Evolutionary conservation across 352 stramenopile genomes (phyloP).

Genomic region (Phytophthora syringae): DNA sequence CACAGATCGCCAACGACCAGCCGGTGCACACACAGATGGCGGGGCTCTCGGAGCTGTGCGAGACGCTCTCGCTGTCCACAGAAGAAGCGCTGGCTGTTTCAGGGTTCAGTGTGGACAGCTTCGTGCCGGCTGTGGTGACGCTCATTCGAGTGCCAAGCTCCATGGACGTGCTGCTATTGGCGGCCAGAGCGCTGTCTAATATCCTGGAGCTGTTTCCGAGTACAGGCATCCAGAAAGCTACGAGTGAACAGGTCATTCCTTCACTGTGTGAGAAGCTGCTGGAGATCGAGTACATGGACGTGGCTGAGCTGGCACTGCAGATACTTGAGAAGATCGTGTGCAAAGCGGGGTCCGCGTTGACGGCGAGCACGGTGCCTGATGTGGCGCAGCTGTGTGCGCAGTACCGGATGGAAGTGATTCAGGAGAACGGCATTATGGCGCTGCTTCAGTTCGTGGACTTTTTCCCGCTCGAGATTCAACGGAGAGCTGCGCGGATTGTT

Average conservation of each 20-base stretch:
- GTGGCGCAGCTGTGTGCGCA: slow-evolving; percentile 30
- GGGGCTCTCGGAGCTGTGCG: slow-evolving; percentile 63
- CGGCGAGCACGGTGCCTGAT: not conserved
- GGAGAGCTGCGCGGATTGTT: slow-evolving; percentile 60
- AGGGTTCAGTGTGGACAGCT: slow-evolving; percentile 66
- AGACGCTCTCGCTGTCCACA: slow-evolving; percentile 74
- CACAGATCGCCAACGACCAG: slow-evolving; percentile 41
- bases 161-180: slow-evolving; percentile 72
- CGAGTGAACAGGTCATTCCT: slow-evolving; percentile 52
- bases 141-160: slow-evolving; percentile 52
- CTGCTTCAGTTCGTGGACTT: slow-evolving; percentile 85
- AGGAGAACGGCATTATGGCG: slow-evolving; percentile 70
- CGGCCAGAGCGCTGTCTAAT: slow-evolving; percentile 55
- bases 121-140: slow-evolving; percentile 50
- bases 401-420: slow-evolving; percentile 52
- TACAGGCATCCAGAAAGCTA: slow-evolving; percentile 48
- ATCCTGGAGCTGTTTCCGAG: slow-evolving; percentile 66
- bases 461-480: slow-evolving; percentile 80
- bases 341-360: slow-evolving; percentile 18
- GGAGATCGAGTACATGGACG: slow-evolving; percentile 87
- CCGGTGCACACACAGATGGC: slow-evolving; percentile 52
- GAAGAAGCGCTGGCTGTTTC: slow-evolving; percentile 74
- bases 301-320: slow-evolving; percentile 72
- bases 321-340: slow-evolving; percentile 72
- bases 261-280: slow-evolving; percentile 74